Evolutionary conservation across 345 rosid species (phyloP).

Genomic region (Microthlaspi erraticum): DNA sequence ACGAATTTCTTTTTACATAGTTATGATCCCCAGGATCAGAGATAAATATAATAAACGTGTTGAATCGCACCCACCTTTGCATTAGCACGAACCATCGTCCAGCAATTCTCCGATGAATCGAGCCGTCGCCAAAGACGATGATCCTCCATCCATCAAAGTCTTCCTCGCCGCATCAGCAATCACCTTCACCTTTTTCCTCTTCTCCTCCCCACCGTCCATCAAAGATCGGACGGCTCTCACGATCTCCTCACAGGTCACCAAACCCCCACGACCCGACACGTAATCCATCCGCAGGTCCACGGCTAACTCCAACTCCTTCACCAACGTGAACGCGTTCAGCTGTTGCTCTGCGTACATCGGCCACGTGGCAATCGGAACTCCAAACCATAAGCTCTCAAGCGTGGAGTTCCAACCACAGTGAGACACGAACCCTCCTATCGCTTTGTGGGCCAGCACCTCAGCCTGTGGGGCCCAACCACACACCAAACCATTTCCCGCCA

Average conservation of each 20-base stretch:
- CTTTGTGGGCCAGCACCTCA: slow-evolving; percentile 48
- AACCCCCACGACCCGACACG: slow-evolving; percentile 21
- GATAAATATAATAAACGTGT: neutral
- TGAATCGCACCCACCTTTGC: neutral
- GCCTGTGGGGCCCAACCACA: slow-evolving; percentile 58
- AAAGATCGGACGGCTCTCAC: slow-evolving; percentile 39
- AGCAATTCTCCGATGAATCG: slow-evolving; percentile 43
- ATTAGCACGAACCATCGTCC: slow-evolving; percentile 5
- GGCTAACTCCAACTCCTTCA: slow-evolving; percentile 48
- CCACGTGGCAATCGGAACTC: slow-evolving; percentile 54
- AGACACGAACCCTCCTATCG: slow-evolving; percentile 57
- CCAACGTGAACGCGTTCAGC: slow-evolving; percentile 52
- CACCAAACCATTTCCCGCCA: slow-evolving; percentile 38
- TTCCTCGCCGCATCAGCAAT: slow-evolving; percentile 42
- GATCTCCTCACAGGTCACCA: slow-evolving; percentile 52
- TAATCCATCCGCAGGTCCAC: slow-evolving; percentile 51
- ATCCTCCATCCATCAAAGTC: slow-evolving; percentile 43
- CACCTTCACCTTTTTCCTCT: slow-evolving; percentile 45
- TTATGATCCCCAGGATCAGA: neutral
- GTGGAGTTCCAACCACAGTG: slow-evolving; percentile 68
- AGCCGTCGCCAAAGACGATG: slow-evolving; percentile 47
- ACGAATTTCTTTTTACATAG: neutral
- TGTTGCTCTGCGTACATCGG: slow-evolving; percentile 64
- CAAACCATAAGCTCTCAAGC: slow-evolving; percentile 61
- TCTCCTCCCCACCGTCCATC: slow-evolving; percentile 33